phyloP scores from a whole-genome alignment of 1,284 basidiomycete genomes.

The Takashimella koratensis region DNA sequence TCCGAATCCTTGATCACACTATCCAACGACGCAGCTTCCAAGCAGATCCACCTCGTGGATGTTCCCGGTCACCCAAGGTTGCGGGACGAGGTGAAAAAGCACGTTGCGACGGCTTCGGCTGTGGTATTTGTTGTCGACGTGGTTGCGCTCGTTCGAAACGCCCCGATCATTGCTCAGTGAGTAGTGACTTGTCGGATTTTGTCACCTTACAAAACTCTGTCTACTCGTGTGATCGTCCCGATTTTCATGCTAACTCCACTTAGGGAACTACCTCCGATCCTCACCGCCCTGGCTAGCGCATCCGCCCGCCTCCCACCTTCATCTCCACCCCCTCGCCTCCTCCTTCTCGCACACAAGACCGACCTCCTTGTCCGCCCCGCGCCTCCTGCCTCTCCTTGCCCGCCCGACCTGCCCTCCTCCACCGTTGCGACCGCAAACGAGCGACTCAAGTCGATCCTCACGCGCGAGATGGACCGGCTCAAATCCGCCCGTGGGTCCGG shows the following conservation, averaged over 20 bases:
- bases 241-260: neutral
- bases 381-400: slow-evolving; percentile 16
- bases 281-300: slow-evolving; percentile 33
- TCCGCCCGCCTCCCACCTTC: slow-evolving; percentile 21
- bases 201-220: neutral
- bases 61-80: slow-evolving; percentile 48
- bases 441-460: slow-evolving; percentile 37
- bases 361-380: slow-evolving; percentile 37
- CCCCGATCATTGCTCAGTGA: slow-evolving; percentile 43
- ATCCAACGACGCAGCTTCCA: slow-evolving; percentile 15
- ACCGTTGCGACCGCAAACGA: slow-evolving; percentile 30
- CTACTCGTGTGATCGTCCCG: neutral
- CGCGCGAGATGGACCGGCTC: slow-evolving; percentile 45
- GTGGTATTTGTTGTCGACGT: slow-evolving; percentile 48
- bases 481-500: slow-evolving; percentile 35
- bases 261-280: slow-evolving; percentile 43
- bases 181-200: slow-evolving; percentile 9
- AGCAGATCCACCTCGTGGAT: slow-evolving; percentile 37
- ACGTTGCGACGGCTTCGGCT: slow-evolving; percentile 27
- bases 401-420: slow-evolving; percentile 23
- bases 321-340: slow-evolving; percentile 27
- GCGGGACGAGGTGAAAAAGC: slow-evolving; percentile 34
- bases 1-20: slow-evolving; percentile 31
- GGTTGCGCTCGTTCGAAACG: slow-evolving; percentile 37
- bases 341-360: slow-evolving; percentile 45